Evolutionary conservation across 148 eudicot genomes (phyloP), one percentile per base, ranked within the genome.

Genomic region (Arbutus unedo): DNA sequence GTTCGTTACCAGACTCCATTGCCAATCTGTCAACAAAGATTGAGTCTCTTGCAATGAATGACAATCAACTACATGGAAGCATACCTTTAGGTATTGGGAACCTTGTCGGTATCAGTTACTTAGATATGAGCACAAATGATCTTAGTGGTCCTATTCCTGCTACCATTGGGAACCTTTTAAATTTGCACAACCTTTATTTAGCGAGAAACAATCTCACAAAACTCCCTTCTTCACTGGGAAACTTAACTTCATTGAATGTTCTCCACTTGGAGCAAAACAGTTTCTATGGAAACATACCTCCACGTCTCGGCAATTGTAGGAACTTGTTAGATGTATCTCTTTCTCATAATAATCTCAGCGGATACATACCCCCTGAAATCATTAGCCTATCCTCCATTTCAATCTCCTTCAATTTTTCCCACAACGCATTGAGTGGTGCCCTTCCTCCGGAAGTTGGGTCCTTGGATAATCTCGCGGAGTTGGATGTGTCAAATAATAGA

Each of bases 1-100:
- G 73, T 38, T 67, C 44, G 6, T 67, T 67, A 5, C 73, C 73
- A 13, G 15, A 38, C 45, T 23, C 73, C 73, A 5, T 67, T 11
- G 44, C 73, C 44, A 67, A 66, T 25, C 71, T 66, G 14, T 66
- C 71, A 10, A 66, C 38, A 3, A 10, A 66, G 0, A 10, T 66
- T 1, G 23, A 23, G 0, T 0, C 2, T 3, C 0, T 59, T 8
- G 0, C 0, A 2, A 6, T 19, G 19, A 0, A 0, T 21, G 0
- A 0, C 6, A 59, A 59, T 59, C 64, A 59, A 19, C 21, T 59
- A 19, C 64, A 59, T 18, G 64, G 64, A 19, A 59, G 23, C 19
- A 59, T 59, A 16, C 64, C 64, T 18, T 59, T 8, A 19, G 64
- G 64, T 59, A 19, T 59, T 23, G 64, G 64, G 23, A 59, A 19